Percentiles rank a stretch among this genome's conserved stretches.
phyloP scores from a whole-genome alignment of 1,139 yeast genomes.

The Pichia sp. region DNA sequence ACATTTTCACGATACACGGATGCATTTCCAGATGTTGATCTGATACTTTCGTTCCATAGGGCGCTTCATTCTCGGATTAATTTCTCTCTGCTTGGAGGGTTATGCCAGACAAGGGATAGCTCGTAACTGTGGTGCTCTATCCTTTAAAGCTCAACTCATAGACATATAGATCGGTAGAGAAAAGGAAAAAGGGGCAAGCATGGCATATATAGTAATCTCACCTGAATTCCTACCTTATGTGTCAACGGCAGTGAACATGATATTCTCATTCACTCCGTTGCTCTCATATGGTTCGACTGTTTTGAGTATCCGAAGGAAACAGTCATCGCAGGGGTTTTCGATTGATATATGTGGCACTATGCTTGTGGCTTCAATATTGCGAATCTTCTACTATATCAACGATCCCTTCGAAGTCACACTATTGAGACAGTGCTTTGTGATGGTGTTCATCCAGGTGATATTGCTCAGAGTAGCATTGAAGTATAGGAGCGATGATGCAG shows the following conservation, averaged over 20 bases:
- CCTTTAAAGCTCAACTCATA: background rate
- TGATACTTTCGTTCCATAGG: background rate
- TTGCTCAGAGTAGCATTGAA: slow-evolving; percentile 58
- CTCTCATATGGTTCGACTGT: slow-evolving; percentile 85
- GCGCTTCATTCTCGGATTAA: background rate
- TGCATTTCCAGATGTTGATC: background rate
- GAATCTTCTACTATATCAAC: slow-evolving; percentile 72
- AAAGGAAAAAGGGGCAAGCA: slow-evolving; percentile 9
- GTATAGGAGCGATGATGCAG: slow-evolving; percentile 49
- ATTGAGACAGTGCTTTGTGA: slow-evolving; percentile 69
- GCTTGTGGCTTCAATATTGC: slow-evolving; percentile 69
- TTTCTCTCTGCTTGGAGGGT: background rate
- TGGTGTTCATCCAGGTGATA: slow-evolving; percentile 69
- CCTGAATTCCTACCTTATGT: slow-evolving; percentile 44
- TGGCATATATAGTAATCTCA: slow-evolving; percentile 33
- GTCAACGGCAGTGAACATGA: slow-evolving; percentile 39
- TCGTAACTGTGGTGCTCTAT: background rate
- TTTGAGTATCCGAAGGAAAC: slow-evolving; percentile 55
- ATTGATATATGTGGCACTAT: slow-evolving; percentile 88
- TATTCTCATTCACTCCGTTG: slow-evolving; percentile 71
- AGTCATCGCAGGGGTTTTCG: slow-evolving; percentile 74
- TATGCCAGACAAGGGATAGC: background rate
- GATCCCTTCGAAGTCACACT: slow-evolving; percentile 76
- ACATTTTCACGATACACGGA: background rate
- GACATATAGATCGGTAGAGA: background rate